Percentiles rank a stretch among this genome's conserved stretches.
Conservation (phyloP, 1,284 basidiomycete genomes). For the Rhodofomes roseus region DNA sequence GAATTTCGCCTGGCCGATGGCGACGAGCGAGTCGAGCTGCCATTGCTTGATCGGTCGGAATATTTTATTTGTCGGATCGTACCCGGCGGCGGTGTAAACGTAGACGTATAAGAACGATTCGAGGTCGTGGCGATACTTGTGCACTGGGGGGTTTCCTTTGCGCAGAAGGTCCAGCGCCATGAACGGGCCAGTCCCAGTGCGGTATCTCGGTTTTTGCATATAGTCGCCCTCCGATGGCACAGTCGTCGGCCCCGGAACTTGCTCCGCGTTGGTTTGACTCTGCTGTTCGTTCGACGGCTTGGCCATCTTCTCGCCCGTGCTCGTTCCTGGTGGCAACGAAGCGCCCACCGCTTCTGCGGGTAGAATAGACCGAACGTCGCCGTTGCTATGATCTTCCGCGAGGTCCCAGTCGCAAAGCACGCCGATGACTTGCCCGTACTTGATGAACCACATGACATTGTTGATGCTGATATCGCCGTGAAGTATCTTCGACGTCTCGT, state of each 20-base stretch:
- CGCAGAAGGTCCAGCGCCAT: conserved; percentile 25
- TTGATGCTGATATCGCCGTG: conserved; percentile 26
- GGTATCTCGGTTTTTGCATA: conserved; percentile 2
- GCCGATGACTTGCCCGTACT: conserved; percentile 10
- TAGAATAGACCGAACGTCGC: not conserved
- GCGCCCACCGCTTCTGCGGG: not conserved
- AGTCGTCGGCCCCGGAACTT: not conserved
- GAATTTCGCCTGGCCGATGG: not conserved
- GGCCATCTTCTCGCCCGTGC: not conserved
- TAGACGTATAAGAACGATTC: conserved; percentile 29
- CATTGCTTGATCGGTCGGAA: not conserved
- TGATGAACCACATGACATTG: conserved; percentile 25
- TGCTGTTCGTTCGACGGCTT: not conserved
- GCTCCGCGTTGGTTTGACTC: not conserved
- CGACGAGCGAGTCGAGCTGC: not conserved
- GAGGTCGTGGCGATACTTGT: conserved; percentile 28
- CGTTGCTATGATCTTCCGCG: not conserved
- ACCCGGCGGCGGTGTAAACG: not conserved
- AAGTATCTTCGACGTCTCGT: conserved; percentile 2
- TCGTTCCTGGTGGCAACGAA: not conserved
- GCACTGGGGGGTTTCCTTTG: conserved; percentile 6
- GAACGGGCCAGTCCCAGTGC: conserved; percentile 26
- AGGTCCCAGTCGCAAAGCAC: conserved; percentile 27
- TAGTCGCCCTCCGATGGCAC: not conserved
- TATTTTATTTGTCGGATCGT: not conserved